Evolutionary conservation across 495 filamentous ascomycete genomes (phyloP).

Genomic region (Podospora fimiseda): DNA sequence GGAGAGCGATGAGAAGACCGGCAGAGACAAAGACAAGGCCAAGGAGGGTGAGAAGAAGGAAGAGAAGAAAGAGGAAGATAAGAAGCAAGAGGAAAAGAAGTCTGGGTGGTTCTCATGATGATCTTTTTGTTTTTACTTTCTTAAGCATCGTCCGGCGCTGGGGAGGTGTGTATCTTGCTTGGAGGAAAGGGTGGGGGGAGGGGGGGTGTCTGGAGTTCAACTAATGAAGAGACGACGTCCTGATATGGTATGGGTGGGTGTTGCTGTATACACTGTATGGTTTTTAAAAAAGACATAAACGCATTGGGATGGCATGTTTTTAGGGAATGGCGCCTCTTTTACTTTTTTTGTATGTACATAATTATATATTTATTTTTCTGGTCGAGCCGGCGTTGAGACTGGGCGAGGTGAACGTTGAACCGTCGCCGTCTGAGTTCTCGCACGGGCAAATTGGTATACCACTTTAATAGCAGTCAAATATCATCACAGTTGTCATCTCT

Average conservation of each 20-base stretch:
- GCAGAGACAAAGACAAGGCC: slow-evolving; percentile 14
- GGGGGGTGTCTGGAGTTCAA: slow-evolving; percentile 5
- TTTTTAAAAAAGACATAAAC: neutral
- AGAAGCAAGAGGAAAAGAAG: slow-evolving; percentile 13
- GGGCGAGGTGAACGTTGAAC: slow-evolving; percentile 12
- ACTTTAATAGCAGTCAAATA: neutral
- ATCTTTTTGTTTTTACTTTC: slow-evolving; percentile 7
- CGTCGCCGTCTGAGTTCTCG: neutral
- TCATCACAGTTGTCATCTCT: no score
- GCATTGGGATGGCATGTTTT: slow-evolving; percentile 8
- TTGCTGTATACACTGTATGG: neutral
- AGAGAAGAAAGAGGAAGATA: slow-evolving; percentile 5
- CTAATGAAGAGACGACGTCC: slow-evolving; percentile 18
- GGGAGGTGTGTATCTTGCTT: slow-evolving; percentile 8
- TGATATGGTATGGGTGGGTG: neutral
- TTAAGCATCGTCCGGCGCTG: slow-evolving; percentile 11
- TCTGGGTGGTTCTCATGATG: slow-evolving; percentile 13
- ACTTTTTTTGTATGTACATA: slow-evolving; percentile 10
- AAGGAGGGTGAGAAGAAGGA: slow-evolving; percentile 9
- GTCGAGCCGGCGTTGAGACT: slow-evolving; percentile 2
- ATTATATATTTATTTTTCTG: slow-evolving; percentile 5
- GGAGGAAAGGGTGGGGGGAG: neutral
- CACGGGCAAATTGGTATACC: neutral
- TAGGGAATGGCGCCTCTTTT: slow-evolving; percentile 4
- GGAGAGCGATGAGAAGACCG: slow-evolving; percentile 11